Evolutionary conservation across 306 rosid genomes (phyloP).

Genomic region (Citrullus mucosospermus): DNA sequence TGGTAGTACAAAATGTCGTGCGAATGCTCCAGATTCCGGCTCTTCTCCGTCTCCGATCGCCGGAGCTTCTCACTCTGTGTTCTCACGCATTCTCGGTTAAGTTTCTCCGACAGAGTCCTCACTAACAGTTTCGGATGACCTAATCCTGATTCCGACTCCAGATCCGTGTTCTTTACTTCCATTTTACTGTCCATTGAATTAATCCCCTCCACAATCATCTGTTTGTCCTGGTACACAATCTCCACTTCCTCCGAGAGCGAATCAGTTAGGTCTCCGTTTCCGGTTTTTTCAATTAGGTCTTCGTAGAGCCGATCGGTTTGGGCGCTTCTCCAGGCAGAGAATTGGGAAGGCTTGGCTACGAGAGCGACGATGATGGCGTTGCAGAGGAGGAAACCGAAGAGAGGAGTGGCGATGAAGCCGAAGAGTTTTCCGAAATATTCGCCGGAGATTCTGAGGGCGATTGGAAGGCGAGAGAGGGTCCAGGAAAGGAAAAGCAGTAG

Average conservation of each 20-base stretch:
- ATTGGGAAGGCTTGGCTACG: conserved; percentile 30
- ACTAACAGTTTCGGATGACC: conserved; percentile 10
- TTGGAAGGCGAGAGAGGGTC: conserved; percentile 48
- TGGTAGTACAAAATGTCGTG: conserved; percentile 11
- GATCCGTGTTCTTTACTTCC: neutral
- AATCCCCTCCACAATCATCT: conserved; percentile 24
- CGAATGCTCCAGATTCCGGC: conserved; percentile 3
- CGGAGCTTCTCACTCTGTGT: conserved; percentile 13
- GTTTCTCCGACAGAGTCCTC: conserved; percentile 37
- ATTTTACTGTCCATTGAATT: neutral
- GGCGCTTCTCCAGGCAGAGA: neutral
- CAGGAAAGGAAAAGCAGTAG: conserved; percentile 32
- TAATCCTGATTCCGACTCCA: neutral
- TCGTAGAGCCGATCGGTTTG: conserved; percentile 17
- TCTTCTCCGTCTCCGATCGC: conserved; percentile 47
- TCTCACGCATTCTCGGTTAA: neutral
- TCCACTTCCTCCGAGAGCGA: conserved; percentile 6
- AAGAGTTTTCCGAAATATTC: conserved; percentile 25
- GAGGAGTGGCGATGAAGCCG: conserved; percentile 31
- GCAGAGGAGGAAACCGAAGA: conserved; percentile 54
- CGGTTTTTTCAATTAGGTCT: conserved; percentile 3
- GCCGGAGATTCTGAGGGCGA: conserved; percentile 29
- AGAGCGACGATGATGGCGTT: conserved; percentile 57
- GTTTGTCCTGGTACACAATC: conserved; percentile 38
- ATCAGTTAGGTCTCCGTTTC: neutral